These are phyloP conservation scores for Schizothecium vesticola DNA, from an alignment of 495 filamentous ascomycete species.

Conservation along the genomic window DNA sequence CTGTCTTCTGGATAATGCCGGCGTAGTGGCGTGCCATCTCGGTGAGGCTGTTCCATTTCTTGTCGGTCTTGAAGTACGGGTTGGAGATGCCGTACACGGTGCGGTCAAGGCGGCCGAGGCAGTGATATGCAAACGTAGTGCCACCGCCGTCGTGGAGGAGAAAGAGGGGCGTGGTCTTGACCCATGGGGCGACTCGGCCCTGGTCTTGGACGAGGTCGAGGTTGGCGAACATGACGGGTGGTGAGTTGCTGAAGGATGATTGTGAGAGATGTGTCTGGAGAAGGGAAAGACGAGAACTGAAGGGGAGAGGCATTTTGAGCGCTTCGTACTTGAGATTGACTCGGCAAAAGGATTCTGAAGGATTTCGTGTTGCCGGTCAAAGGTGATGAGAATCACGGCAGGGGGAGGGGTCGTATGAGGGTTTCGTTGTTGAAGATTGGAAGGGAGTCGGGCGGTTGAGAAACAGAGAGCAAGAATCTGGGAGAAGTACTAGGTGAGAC, in stretches of 20 bases:
- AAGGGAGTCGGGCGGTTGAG: not conserved
- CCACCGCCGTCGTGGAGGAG: constrained; percentile 43
- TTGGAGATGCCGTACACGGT: constrained; percentile 36
- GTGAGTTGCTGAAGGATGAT: not conserved
- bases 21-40: constrained; percentile 35
- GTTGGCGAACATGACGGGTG: constrained; percentile 24
- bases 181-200: not conserved
- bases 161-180: constrained; percentile 26
- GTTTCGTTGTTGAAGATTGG: not conserved
- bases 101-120: constrained; percentile 29
- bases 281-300: not conserved
- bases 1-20: constrained; percentile 23
- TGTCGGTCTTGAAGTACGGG: constrained; percentile 26
- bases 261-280: not conserved
- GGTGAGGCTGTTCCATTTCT: constrained; percentile 26
- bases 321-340: not conserved
- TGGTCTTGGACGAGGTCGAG: constrained; percentile 24
- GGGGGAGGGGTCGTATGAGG: not conserved
- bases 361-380: not conserved
- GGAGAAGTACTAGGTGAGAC: not conserved
- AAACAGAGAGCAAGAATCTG: not conserved
- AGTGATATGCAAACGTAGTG: constrained; percentile 37
- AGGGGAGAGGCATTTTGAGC: not conserved
- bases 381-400: not conserved
- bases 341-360: not conserved